These are phyloP conservation scores for Dichotomocladium elegans DNA, from an alignment of 371 early-diverging fungal species.

Conservation along the genomic window DNA sequence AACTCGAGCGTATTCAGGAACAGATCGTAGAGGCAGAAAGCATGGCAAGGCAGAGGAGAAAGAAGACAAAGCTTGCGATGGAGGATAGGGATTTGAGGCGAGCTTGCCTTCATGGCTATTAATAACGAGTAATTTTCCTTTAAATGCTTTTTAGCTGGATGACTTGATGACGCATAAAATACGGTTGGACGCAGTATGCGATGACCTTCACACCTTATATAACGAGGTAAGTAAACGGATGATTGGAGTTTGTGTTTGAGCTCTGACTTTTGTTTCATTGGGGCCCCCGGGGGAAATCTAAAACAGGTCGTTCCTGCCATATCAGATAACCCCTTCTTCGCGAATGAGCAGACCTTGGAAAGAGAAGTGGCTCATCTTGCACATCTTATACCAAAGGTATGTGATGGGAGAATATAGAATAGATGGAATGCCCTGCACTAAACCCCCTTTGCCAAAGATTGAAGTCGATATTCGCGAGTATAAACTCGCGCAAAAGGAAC, in stretches of 20 bases:
- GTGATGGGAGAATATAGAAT: neutral
- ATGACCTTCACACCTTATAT: constrained; percentile 25
- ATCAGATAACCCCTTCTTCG: constrained; percentile 17
- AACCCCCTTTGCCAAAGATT: constrained; percentile 10
- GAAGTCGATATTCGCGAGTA: constrained; percentile 23
- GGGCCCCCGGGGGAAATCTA: too few species aligned
- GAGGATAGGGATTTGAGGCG: too few species aligned
- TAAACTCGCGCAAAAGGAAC: constrained; percentile 22
- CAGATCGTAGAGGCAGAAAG: constrained; percentile 27
- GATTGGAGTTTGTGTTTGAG: too few species aligned
- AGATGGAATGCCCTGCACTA: neutral
- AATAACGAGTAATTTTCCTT: neutral
- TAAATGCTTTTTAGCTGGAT: constrained; percentile 13
- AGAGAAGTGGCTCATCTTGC: constrained; percentile 30
- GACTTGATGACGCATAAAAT: constrained; percentile 26
- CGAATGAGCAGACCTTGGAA: constrained; percentile 30
- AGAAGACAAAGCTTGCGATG: too few species aligned
- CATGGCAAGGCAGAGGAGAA: too few species aligned
- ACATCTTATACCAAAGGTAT: constrained; percentile 30
- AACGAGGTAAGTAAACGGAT: constrained; percentile 31
- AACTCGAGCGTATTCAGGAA: constrained; percentile 16
- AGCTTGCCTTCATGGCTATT: too few species aligned
- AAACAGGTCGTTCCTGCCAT: constrained; percentile 25
- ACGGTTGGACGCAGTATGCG: constrained; percentile 27
- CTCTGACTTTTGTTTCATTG: neutral